Base-by-base conservation (phyloP, 1,139 yeast species). In the Saccharomyces hybrid region DNA sequence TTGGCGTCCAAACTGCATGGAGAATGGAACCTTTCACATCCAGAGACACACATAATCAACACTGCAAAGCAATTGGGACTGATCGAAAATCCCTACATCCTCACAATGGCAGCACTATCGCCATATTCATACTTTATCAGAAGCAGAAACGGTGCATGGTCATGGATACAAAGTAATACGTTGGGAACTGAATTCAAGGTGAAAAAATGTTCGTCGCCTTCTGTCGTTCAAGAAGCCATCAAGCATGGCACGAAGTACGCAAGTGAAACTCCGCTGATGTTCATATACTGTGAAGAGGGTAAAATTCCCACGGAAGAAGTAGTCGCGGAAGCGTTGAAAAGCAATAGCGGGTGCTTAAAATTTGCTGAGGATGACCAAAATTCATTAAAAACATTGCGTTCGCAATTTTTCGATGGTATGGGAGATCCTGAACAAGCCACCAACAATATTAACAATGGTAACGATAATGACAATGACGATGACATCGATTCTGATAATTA, bases 231-330 rank as follows among this genome's bases (percentile, higher is more conserved):
- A 47, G 61, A 61, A 28, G 48, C 59, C 5, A 58, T 66, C 27
- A 62, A 56, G 34, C 57, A 58, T 16, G 53, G 53, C 27, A 67
- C 71, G 4, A 59, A 60, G 34, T 53, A 49, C 29, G 61, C 68
- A 4, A 65, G 64, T 49, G 64, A 61, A 26, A 58, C 64, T 5
- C 70, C 71, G 5, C 56, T 66, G 20, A 62, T 67, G 65, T 65
- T 67, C 48, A 58, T 62, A 16, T 67, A 62, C 53, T 57, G 62
- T 46, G 61, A 61, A 48, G 51, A 56, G 44, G 44, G 44, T 16
- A 16, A 8, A 38, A 38, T 38, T 9, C 44, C 44, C 44, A 38
- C 44, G 5, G n/a, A 38, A n/a, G 59, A 57, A 2, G 47, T 52
- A 4, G 55, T 64, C 11, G 42, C 46, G 23, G 53, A 53, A 48